phyloP scores from a whole-genome alignment of 2,329 filamentous ascomycete species.

The Chaetoscypha palmicola region DNA sequence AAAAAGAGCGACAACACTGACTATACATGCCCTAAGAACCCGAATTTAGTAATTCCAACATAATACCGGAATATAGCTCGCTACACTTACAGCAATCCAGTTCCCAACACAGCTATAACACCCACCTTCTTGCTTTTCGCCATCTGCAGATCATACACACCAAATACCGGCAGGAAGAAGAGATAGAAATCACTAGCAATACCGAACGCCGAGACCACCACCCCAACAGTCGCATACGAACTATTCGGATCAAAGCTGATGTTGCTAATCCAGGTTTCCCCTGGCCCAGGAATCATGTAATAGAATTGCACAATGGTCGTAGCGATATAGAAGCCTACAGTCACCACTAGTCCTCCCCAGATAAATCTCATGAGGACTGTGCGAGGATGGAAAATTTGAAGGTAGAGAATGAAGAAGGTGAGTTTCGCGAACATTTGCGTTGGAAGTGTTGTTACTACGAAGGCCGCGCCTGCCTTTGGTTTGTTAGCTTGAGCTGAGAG shows the following conservation, averaged over 20 bases:
- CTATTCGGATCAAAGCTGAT: background rate
- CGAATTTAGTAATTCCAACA: background rate
- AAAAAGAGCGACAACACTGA: background rate
- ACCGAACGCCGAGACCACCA: background rate
- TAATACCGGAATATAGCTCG: background rate
- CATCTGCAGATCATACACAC: background rate
- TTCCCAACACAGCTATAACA: background rate
- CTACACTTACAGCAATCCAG: background rate
- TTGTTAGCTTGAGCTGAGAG: background rate
- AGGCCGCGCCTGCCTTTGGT: background rate
- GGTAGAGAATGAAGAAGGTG: constrained; percentile 1
- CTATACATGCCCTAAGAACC: constrained; percentile 1
- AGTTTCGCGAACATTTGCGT: background rate
- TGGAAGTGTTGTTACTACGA: background rate
- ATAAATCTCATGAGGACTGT: background rate
- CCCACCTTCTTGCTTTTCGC: background rate
- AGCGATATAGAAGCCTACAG: background rate
- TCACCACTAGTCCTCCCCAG: background rate
- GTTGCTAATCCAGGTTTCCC: background rate
- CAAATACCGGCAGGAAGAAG: background rate
- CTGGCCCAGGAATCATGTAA: background rate
- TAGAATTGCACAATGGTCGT: background rate
- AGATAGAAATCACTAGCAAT: background rate
- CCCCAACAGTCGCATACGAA: background rate
- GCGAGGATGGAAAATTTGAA: background rate